Conservation (phyloP, 208 protist genomes). For the Angomonas ambiguus region DNA sequence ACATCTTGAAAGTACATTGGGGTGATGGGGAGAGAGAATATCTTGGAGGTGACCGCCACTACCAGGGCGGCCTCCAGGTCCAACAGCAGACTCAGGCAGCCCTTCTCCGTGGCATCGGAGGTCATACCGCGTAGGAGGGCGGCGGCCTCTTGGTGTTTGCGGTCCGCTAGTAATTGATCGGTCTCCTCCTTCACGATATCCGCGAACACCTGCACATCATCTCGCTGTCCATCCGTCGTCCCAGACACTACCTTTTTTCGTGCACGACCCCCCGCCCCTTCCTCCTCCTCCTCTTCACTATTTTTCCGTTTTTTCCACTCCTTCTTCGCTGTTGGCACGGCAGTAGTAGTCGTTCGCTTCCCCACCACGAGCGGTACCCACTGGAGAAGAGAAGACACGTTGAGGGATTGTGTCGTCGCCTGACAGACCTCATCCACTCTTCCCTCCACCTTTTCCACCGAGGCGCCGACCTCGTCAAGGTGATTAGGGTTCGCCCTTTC, state of each 20-base stretch:
- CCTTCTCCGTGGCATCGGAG: slow-evolving; percentile 39
- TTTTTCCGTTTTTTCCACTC: too few relatives aligned
- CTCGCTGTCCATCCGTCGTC: slow-evolving; percentile 17
- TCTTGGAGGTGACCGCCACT: slow-evolving; percentile 27
- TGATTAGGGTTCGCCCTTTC: too few relatives aligned
- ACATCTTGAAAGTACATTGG: slow-evolving; percentile 69
- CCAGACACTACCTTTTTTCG: background rate
- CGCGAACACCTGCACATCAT: slow-evolving; percentile 53
- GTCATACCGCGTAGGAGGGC: slow-evolving; percentile 59
- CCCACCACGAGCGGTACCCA: slow-evolving; percentile 48
- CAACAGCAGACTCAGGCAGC: slow-evolving; percentile 62
- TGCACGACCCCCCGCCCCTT: too few relatives aligned
- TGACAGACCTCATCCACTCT: slow-evolving; percentile 4
- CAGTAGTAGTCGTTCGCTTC: background rate
- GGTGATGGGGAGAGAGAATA: slow-evolving; percentile 53
- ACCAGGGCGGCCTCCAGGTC: slow-evolving; percentile 67
- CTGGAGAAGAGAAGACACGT: slow-evolving; percentile 51
- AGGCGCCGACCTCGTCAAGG: background rate
- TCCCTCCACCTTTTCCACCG: background rate
- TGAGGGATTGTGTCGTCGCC: slow-evolving; percentile 61
- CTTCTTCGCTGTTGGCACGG: background rate
- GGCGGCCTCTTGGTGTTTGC: slow-evolving; percentile 60
- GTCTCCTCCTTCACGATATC: slow-evolving; percentile 68
- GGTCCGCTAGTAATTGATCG: slow-evolving; percentile 57
- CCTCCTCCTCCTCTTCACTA: too few relatives aligned